phyloP scores from a whole-genome alignment of 2,329 filamentous ascomycete genomes.

The Cladobotryum protrusum region DNA sequence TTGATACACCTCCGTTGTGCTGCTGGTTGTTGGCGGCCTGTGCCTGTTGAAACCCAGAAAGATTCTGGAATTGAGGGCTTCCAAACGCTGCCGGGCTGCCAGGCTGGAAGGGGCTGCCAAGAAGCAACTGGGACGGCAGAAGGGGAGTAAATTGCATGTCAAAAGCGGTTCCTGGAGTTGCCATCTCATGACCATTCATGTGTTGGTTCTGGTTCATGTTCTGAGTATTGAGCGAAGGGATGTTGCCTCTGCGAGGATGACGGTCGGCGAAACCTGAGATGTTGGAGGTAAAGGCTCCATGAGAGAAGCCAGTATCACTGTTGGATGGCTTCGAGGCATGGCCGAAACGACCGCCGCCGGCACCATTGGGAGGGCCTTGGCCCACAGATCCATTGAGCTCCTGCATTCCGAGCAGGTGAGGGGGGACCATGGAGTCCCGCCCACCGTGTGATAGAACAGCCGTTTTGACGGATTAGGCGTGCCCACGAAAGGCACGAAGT shows the following conservation, averaged over 20 bases:
- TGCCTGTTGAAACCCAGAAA: conserved; percentile 65
- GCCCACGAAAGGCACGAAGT: conserved; percentile 45
- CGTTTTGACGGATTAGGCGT: conserved; percentile 66
- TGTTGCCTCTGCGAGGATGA: conserved; percentile 76
- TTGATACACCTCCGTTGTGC: conserved; percentile 58
- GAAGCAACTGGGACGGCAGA: conserved; percentile 85
- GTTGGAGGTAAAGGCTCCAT: conserved; percentile 86
- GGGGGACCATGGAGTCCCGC: conserved; percentile 81
- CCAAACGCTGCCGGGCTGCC: conserved; percentile 85
- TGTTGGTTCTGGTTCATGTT: conserved; percentile 43
- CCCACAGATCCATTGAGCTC: conserved; percentile 63
- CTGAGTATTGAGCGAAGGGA: conserved; percentile 88
- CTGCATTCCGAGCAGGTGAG: conserved; percentile 88
- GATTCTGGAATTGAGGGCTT: conserved; percentile 85
- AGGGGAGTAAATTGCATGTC: conserved; percentile 99
- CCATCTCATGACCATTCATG: conserved; percentile 59
- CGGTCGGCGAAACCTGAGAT: conserved; percentile 79
- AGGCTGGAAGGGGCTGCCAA: conserved; percentile 94
- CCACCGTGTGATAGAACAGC: conserved; percentile 69
- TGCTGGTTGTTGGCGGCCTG: conserved; percentile 47
- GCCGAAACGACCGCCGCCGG: conserved; percentile 60
- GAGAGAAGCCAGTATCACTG: conserved; percentile 84
- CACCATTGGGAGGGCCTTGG: conserved; percentile 25
- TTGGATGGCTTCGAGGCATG: conserved; percentile 75
- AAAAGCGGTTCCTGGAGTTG: conserved; percentile 79